phyloP scores from a whole-genome alignment of 2,329 filamentous ascomycete species.

The Arthrinium puccinioides region DNA sequence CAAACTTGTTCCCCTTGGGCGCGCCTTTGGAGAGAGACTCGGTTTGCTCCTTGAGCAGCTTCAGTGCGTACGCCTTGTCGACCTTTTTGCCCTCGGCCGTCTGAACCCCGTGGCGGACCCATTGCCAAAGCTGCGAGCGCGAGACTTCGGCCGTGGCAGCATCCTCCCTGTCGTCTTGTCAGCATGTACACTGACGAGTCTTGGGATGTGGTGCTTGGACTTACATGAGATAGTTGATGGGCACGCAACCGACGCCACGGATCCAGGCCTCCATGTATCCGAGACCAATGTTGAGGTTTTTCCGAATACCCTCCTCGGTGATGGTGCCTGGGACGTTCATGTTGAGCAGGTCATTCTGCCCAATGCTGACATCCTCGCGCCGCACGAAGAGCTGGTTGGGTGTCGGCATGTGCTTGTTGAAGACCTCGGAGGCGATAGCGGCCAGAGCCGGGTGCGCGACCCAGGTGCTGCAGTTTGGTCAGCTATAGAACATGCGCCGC shows the following conservation, averaged over 20 bases:
- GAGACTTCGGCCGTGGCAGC: conserved; percentile 95
- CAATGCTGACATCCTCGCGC: conserved; percentile 81
- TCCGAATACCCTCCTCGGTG: conserved; percentile 90
- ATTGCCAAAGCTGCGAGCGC: conserved; percentile 93
- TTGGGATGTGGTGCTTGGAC: conserved; percentile 10
- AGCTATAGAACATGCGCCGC: neutral
- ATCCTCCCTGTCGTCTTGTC: conserved; percentile 57
- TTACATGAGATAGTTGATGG: conserved; percentile 93
- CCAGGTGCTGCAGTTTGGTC: conserved; percentile 55
- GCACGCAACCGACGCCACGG: conserved; percentile 87
- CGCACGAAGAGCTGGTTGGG: conserved; percentile 93
- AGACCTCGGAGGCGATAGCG: conserved; percentile 79
- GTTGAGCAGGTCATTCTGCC: conserved; percentile 74
- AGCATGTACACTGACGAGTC: neutral
- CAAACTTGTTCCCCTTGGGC: conserved; percentile 84
- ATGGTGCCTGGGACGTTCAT: conserved; percentile 93
- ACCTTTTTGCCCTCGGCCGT: conserved; percentile 87
- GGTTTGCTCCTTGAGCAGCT: conserved; percentile 79
- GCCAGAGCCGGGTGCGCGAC: conserved; percentile 94
- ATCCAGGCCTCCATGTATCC: conserved; percentile 99
- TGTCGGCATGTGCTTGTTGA: conserved; percentile 98
- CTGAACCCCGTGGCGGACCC: conserved; percentile 66
- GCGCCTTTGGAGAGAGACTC: conserved; percentile 67
- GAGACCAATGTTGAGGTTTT: conserved; percentile 95
- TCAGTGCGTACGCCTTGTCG: conserved; percentile 84